Conservation (phyloP, 495 filamentous ascomycete species). For the Beverwykella pulmonaria region DNA sequence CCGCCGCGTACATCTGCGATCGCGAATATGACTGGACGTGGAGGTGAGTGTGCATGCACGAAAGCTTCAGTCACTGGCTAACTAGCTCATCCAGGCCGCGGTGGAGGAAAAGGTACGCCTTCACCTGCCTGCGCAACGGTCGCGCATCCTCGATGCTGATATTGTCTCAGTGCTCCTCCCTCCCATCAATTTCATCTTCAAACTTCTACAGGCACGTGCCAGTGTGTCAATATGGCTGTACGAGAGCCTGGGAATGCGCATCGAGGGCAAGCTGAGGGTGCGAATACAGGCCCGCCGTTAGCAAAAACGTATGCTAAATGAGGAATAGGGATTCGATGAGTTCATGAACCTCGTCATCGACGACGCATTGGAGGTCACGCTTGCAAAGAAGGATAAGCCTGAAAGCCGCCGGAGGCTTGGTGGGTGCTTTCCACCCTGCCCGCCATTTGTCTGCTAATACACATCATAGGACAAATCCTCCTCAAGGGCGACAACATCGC, state of each 20-base stretch:
- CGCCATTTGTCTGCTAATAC: slow-evolving; percentile 7
- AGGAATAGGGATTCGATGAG: slow-evolving; percentile 85
- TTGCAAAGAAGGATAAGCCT: slow-evolving; percentile 73
- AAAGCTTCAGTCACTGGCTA: slow-evolving; percentile 4
- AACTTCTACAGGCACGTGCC: slow-evolving; percentile 83
- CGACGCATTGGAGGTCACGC: slow-evolving; percentile 89
- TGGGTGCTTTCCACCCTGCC: slow-evolving; percentile 50
- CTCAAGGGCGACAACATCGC: slow-evolving; percentile 98
- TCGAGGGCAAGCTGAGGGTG: slow-evolving; percentile 93
- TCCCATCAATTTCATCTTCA: slow-evolving; percentile 99
- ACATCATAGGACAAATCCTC: slow-evolving; percentile 81
- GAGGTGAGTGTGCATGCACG: slow-evolving; percentile 10
- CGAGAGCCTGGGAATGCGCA: slow-evolving; percentile 89
- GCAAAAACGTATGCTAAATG: slow-evolving; percentile 10
- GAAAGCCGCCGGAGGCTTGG: slow-evolving; percentile 81
- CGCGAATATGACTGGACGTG: slow-evolving; percentile 29
- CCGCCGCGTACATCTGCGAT: not conserved
- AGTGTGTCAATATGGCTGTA: slow-evolving; percentile 95
- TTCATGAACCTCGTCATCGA: slow-evolving; percentile 99
- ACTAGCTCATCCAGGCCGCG: slow-evolving; percentile 18
- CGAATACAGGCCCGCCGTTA: slow-evolving; percentile 30
- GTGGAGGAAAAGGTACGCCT: slow-evolving; percentile 24
- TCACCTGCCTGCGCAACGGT: not conserved
- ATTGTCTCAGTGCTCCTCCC: slow-evolving; percentile 82
- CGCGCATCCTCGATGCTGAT: slow-evolving; percentile 10